phyloP scores from a whole-genome alignment of 345 rosid species.

The Linum usitatissimum region DNA sequence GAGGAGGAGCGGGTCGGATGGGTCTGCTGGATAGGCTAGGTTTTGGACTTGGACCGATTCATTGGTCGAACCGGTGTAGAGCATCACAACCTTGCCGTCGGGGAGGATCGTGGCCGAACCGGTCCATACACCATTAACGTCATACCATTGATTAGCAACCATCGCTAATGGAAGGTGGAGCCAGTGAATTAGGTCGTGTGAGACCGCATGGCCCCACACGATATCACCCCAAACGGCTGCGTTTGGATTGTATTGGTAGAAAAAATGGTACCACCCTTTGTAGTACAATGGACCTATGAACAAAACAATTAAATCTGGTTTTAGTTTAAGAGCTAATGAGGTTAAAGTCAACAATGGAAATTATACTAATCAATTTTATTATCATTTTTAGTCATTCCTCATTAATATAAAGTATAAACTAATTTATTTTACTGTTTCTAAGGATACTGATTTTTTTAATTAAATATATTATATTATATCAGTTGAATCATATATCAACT shows the following conservation, averaged over 20 bases:
- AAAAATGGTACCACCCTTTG: slow-evolving; percentile 92
- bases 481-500: too few species aligned
- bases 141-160: slow-evolving; percentile 83
- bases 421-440: neutral
- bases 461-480: too few species aligned
- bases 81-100: slow-evolving; percentile 63
- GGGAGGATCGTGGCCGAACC: slow-evolving; percentile 87
- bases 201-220: slow-evolving; percentile 93
- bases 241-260: slow-evolving; percentile 85
- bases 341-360: neutral
- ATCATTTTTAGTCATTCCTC: too few species aligned
- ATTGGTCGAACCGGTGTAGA: slow-evolving; percentile 75
- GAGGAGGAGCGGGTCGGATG: slow-evolving; percentile 50
- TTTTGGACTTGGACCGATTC: slow-evolving; percentile 74
- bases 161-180: slow-evolving; percentile 81
- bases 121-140: slow-evolving; percentile 72
- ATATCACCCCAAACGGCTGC: slow-evolving; percentile 88
- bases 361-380: too few species aligned
- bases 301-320: neutral
- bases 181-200: slow-evolving; percentile 75
- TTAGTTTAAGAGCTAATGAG: too few species aligned
- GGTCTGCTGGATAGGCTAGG: slow-evolving; percentile 58
- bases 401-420: too few species aligned
- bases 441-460: neutral
- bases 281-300: slow-evolving; percentile 69